A percentile compares a stretch with the other conserved stretches of the same genome.
phyloP scores from a whole-genome alignment of 768 basidiomycete genomes.

The Russula foetens region DNA sequence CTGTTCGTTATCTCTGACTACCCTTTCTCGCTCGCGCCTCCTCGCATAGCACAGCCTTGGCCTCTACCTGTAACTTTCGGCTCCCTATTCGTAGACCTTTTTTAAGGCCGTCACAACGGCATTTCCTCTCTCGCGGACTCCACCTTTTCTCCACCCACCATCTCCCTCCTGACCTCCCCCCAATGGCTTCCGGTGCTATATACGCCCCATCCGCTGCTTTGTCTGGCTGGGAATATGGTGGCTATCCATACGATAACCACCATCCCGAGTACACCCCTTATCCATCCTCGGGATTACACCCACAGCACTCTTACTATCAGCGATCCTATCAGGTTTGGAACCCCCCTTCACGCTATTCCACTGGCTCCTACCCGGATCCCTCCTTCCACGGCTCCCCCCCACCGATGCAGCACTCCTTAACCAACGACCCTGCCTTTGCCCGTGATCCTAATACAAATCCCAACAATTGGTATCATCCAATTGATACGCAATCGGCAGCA shows the following conservation, averaged over 20 bases:
- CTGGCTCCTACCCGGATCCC: constrained; percentile 11
- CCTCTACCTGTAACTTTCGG: not conserved
- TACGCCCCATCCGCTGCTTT: constrained; percentile 1
- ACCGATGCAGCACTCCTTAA: constrained; percentile 1
- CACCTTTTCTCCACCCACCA: constrained; percentile 10
- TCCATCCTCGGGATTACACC: not conserved
- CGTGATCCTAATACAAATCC: constrained; percentile 28
- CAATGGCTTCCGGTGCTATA: constrained; percentile 5
- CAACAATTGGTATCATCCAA: constrained; percentile 16
- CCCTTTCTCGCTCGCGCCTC: not conserved
- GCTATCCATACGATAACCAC: not conserved
- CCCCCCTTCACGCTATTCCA: constrained; percentile 5
- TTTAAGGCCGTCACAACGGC: not conserved
- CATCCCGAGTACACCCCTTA: not conserved
- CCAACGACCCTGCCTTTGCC: constrained; percentile 30
- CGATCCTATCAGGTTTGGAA: constrained; percentile 10
- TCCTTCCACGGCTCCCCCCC: not conserved
- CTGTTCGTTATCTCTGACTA: not conserved
- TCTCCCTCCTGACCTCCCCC: not conserved
- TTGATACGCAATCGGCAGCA: not conserved
- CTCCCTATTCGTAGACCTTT: not conserved
- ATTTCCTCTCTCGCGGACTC: not conserved
- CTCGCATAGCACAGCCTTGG: not conserved
- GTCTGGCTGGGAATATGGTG: not conserved
- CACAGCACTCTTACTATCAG: not conserved